These are phyloP conservation scores for Naganishia randhawae DNA, from an alignment of 768 basidiomycete genomes.

Conservation along the genomic window DNA sequence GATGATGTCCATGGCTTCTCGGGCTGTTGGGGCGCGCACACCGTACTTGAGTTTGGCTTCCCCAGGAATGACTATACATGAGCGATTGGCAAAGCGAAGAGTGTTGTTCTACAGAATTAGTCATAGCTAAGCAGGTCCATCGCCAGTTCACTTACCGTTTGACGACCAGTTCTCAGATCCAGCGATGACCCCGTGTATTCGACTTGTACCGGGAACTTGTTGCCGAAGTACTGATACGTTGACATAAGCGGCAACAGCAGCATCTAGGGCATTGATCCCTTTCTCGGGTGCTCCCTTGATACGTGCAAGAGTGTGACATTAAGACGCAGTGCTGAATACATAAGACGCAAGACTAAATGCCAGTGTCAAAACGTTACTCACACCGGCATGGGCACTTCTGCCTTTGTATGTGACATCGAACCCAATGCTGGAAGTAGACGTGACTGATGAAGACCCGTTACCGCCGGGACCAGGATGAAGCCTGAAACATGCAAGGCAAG, in stretches of 20 bases:
- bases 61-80: slow-evolving; percentile 18
- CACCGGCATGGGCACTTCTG: slow-evolving; percentile 41
- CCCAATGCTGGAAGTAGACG: slow-evolving; percentile 29
- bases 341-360: too few relatives aligned
- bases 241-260: slow-evolving; percentile 32
- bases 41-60: slow-evolving; percentile 31
- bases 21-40: slow-evolving; percentile 25
- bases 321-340: background rate
- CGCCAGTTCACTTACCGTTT: slow-evolving; percentile 15
- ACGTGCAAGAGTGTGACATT: background rate
- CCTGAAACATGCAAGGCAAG: slow-evolving; percentile 20
- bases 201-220: slow-evolving; percentile 29
- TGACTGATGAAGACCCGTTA: slow-evolving; percentile 15
- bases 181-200: slow-evolving; percentile 32
- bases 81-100: background rate
- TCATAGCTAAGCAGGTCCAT: too few relatives aligned
- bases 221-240: slow-evolving; percentile 36
- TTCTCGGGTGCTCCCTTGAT: slow-evolving; percentile 35
- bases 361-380: slow-evolving; percentile 30
- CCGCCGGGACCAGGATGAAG: slow-evolving; percentile 27
- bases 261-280: slow-evolving; percentile 40
- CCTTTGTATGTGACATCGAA: slow-evolving; percentile 38
- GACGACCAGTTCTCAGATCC: slow-evolving; percentile 30
- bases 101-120: background rate
- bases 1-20: slow-evolving; percentile 14